These are phyloP conservation scores for Wickerhamiella sorbophila DNA, from an alignment of 805 yeast genomes.

Conservation along the genomic window DNA sequence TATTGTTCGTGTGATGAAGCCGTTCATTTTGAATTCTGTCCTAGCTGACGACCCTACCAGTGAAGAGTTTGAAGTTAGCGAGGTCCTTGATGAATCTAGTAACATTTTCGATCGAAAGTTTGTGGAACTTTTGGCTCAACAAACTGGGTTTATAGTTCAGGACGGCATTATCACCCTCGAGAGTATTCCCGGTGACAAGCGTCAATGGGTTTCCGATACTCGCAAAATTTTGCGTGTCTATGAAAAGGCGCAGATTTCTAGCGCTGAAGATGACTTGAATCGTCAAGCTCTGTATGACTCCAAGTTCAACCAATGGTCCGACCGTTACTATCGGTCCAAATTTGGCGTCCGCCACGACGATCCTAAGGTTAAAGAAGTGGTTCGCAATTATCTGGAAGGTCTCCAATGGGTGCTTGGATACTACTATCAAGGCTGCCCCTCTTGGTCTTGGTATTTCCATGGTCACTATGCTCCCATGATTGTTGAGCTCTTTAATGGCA, in stretches of 20 bases:
- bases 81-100: constrained; percentile 2
- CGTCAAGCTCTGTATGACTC: constrained; percentile 53
- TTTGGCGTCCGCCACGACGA: constrained; percentile 47
- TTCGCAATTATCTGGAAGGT: constrained; percentile 82
- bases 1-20: constrained; percentile 35
- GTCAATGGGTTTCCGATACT: constrained; percentile 6
- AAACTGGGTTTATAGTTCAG: constrained; percentile 39
- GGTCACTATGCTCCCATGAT: constrained; percentile 92
- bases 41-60: constrained; percentile 9
- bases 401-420: constrained; percentile 92
- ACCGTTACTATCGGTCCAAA: constrained; percentile 71
- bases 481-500: constrained; percentile 67
- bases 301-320: constrained; percentile 73
- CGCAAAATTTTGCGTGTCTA: constrained; percentile 26
- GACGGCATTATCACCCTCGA: constrained; percentile 38
- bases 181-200: constrained; percentile 3
- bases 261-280: constrained; percentile 25
- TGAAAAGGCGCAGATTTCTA: constrained; percentile 21
- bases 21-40: constrained; percentile 32
- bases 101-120: constrained; percentile 12
- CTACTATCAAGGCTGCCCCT: constrained; percentile 79
- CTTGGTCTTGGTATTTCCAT: constrained; percentile 91
- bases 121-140: constrained; percentile 18
- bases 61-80: constrained; percentile 13
- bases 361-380: constrained; percentile 43